Evolutionary conservation across 2,329 filamentous ascomycete species (phyloP).

Genomic region (Penicillium sclerotigenum): DNA sequence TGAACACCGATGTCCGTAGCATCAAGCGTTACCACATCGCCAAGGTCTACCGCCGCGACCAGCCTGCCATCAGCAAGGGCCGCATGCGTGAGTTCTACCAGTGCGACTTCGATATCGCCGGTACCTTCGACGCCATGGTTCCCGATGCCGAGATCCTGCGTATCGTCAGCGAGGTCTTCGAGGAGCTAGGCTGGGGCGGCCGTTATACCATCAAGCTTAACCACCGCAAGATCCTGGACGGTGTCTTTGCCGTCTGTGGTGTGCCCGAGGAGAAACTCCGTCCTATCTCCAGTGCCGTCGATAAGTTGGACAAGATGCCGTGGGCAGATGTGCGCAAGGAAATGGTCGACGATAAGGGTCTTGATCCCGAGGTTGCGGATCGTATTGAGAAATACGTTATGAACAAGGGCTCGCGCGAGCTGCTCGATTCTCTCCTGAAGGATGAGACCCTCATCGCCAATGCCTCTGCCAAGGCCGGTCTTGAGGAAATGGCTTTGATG

Average conservation of each 20-base stretch:
- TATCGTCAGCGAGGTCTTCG: constrained; percentile 81
- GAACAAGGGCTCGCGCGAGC: constrained; percentile 69
- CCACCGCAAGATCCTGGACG: constrained; percentile 90
- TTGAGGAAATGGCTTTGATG: constrained; percentile 76
- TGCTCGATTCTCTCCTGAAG: constrained; percentile 66
- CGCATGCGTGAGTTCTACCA: constrained; percentile 96
- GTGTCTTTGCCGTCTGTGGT: constrained; percentile 85
- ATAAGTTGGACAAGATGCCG: constrained; percentile 90
- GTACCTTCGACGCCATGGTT: constrained; percentile 81
- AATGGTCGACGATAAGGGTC: constrained; percentile 89
- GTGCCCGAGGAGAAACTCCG: constrained; percentile 84
- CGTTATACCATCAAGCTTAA: constrained; percentile 89
- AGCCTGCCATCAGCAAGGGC: constrained; percentile 83
- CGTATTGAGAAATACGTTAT: constrained; percentile 83
- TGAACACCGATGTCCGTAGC: constrained; percentile 76
- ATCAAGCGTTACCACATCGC: constrained; percentile 96
- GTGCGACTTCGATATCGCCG: constrained; percentile 95
- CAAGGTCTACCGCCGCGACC: constrained; percentile 81
- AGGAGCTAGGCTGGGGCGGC: constrained; percentile 70
- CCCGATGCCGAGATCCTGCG: constrained; percentile 86
- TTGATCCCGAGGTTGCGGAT: constrained; percentile 73
- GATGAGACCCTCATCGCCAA: constrained; percentile 69
- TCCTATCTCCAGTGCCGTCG: constrained; percentile 85
- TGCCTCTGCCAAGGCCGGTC: constrained; percentile 70
- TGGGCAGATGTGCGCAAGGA: constrained; percentile 89